Evolutionary conservation across 1,139 yeast genomes (phyloP), one percentile per base, ranked within the genome.

Genomic region (Kurtzmaniella quercitrusa): DNA sequence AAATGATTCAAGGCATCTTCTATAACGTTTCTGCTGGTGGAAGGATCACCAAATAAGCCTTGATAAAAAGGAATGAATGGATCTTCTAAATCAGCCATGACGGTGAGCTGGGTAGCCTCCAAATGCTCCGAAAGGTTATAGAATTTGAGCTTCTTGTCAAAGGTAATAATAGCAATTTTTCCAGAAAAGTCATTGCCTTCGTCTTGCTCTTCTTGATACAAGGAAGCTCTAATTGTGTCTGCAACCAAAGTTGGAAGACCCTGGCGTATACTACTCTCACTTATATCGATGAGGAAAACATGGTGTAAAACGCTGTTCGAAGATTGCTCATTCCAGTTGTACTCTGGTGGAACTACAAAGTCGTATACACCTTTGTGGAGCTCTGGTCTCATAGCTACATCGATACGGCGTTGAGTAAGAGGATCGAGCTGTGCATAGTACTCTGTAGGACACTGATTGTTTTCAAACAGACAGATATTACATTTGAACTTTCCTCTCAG

Each of bases 351-450:
- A 3, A 89, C 96, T 14, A 81, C 60, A 48, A 88, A 77, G 56
- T 93, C 99, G 51, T 89, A 91, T 8, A 91, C 88, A 11, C 98
- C 98, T 43, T 71, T 75, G 48, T 78, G 82, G 41, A 91, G 70
- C 57, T 93, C 98, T 0, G 95, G 93, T 42, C 90, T 77, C 24
- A 70, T 65, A 37, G 67, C 68, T 55, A 78, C 73, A 61, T 89
- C 96, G 14, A 79, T 66, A 50, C 91, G 70, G 46, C 82, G 68
- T 42, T 75, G 75, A 3, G 83, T 81, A 19, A 74, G 64, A 2
- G 71, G 68, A 55, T 85, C 90, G 9, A 85, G 63, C 42, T 86
- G 80, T 36, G 88, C 75, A 29, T 68, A 60, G 55, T 90, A 89
- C 39, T 84, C 90, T 8, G 65, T 62, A 0, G 96, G 89, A 9